Evolutionary conservation across 108 stramenopile species (phyloP).

Genomic region (Nannochloropsis oceanica): DNA sequence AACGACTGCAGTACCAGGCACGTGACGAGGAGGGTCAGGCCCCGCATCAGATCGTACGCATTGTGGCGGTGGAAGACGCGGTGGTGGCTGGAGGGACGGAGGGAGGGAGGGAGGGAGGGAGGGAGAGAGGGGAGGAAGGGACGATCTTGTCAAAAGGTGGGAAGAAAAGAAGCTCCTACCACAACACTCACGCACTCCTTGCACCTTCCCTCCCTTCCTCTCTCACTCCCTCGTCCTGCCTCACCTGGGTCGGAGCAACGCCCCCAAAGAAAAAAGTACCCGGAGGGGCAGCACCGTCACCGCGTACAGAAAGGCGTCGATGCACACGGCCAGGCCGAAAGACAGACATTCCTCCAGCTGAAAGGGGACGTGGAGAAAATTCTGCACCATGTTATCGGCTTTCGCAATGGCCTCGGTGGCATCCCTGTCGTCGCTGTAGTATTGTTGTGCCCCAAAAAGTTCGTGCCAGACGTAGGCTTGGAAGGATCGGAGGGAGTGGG

Average conservation of each 20-base stretch:
- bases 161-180: neutral
- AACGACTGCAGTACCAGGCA: slow-evolving; percentile 51
- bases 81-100: neutral
- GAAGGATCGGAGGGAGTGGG: neutral
- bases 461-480: neutral
- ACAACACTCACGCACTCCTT: neutral
- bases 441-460: neutral
- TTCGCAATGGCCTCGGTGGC: neutral
- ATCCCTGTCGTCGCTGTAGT: neutral
- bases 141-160: too few relatives aligned
- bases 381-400: slow-evolving; percentile 55
- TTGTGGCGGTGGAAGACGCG: slow-evolving; percentile 44
- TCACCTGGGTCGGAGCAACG: slow-evolving; percentile 39
- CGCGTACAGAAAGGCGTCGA: slow-evolving; percentile 83
- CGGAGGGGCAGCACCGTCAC: slow-evolving; percentile 70
- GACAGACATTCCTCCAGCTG: slow-evolving; percentile 65
- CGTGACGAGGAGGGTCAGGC: slow-evolving; percentile 49
- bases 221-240: slow-evolving; percentile 2
- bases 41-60: slow-evolving; percentile 69
- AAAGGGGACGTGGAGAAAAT: slow-evolving; percentile 78
- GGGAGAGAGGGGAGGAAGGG: neutral
- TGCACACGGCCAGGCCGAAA: slow-evolving; percentile 72
- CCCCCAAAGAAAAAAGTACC: neutral
- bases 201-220: neutral
- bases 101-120: slow-evolving; percentile 1